These are phyloP conservation scores for Elongisporangium senticosum DNA, from an alignment of 352 stramenopile species.

Conservation along the genomic window DNA sequence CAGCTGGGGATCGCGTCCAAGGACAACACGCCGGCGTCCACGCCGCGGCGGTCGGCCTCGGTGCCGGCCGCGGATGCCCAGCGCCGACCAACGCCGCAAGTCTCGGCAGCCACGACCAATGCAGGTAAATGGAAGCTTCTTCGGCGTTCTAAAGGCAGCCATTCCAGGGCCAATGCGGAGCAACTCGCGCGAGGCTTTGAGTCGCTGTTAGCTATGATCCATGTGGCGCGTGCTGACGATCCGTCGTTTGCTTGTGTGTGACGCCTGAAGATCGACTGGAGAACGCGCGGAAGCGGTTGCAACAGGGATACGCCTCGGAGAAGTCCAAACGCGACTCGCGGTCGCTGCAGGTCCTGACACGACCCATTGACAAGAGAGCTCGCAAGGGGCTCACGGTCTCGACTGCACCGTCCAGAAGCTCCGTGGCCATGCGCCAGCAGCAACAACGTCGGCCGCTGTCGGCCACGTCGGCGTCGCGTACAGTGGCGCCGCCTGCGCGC, in stretches of 20 bases:
- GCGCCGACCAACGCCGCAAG: background rate
- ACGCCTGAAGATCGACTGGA: slow-evolving; percentile 28
- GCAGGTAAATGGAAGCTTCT: background rate
- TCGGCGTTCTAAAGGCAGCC: background rate
- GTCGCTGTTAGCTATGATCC: slow-evolving; percentile 5
- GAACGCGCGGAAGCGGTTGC: slow-evolving; percentile 62
- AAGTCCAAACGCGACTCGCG: slow-evolving; percentile 64
- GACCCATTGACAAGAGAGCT: slow-evolving; percentile 42
- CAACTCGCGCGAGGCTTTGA: background rate
- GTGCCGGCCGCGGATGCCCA: background rate
- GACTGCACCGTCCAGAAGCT: slow-evolving; percentile 47
- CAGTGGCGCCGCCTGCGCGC: slow-evolving; percentile 19
- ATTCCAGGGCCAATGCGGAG: background rate
- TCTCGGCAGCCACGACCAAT: background rate
- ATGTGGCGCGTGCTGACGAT: slow-evolving; percentile 4
- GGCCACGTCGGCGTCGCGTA: slow-evolving; percentile 7
- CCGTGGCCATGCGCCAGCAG: slow-evolving; percentile 30
- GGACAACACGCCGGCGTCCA: slow-evolving; percentile 8
- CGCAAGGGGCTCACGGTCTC: slow-evolving; percentile 58
- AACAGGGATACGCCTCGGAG: slow-evolving; percentile 69
- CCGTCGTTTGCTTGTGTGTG: background rate
- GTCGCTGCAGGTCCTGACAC: slow-evolving; percentile 66
- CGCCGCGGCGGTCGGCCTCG: slow-evolving; percentile 6
- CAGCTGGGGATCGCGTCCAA: slow-evolving; percentile 45
- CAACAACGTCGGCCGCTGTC: slow-evolving; percentile 26